phyloP scores from a whole-genome alignment of 768 basidiomycete species.

The Tubosaeta sp. region DNA sequence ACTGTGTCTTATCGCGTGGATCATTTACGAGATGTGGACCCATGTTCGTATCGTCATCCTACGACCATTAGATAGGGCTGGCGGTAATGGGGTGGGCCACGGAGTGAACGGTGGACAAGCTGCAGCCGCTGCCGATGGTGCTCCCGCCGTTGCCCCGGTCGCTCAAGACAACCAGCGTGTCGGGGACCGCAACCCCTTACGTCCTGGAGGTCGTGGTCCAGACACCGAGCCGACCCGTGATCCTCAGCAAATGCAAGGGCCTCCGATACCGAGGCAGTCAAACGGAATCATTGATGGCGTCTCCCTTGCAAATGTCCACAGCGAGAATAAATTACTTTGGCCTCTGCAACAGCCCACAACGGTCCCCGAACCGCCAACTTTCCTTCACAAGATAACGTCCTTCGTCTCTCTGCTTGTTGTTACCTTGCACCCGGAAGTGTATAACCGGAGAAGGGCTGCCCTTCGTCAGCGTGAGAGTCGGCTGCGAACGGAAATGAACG shows the following conservation, averaged over 20 bases:
- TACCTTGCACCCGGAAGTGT: slow-evolving; percentile 70
- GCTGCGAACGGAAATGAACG: slow-evolving; percentile 61
- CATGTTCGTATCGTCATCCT: slow-evolving; percentile 49
- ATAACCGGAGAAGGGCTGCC: slow-evolving; percentile 59
- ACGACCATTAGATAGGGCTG: slow-evolving; percentile 36
- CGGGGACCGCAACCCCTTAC: slow-evolving; percentile 14
- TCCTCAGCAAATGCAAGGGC: slow-evolving; percentile 23
- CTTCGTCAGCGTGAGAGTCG: slow-evolving; percentile 62
- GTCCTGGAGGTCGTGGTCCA: slow-evolving; percentile 12
- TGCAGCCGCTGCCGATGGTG: slow-evolving; percentile 16
- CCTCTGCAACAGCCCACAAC: slow-evolving; percentile 18
- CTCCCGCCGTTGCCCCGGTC: slow-evolving; percentile 22
- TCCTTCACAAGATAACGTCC: slow-evolving; percentile 46
- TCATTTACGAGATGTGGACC: slow-evolving; percentile 73
- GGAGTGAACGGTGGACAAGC: slow-evolving; percentile 20
- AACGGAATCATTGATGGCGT: slow-evolving; percentile 44
- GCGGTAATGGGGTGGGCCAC: slow-evolving; percentile 18
- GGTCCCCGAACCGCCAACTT: slow-evolving; percentile 38
- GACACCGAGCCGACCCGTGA: slow-evolving; percentile 14
- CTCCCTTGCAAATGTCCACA: slow-evolving; percentile 52
- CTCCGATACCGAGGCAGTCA: slow-evolving; percentile 28
- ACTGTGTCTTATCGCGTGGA: slow-evolving; percentile 61
- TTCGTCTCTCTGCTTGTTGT: slow-evolving; percentile 55
- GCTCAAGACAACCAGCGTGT: slow-evolving; percentile 13
- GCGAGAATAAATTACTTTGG: slow-evolving; percentile 52